phyloP scores from a whole-genome alignment of 768 basidiomycete genomes.

The Lentinus tigrinus region DNA sequence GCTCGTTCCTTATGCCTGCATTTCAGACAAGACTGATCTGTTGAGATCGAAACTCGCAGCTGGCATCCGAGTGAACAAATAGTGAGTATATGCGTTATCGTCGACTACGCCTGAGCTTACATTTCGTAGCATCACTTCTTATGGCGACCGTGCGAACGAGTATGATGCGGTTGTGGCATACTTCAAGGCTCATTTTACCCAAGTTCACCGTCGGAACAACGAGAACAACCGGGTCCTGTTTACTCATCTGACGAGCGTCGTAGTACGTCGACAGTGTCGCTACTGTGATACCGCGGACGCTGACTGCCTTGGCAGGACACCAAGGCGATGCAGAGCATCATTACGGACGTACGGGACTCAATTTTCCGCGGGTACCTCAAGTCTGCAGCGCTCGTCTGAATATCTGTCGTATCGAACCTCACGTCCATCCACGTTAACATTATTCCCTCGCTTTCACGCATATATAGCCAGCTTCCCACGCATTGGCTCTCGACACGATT shows the following conservation, averaged over 20 bases:
- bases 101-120: background rate
- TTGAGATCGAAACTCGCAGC: conserved; percentile 67
- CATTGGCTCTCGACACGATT: background rate
- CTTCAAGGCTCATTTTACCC: conserved; percentile 82
- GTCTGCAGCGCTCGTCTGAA: conserved; percentile 36
- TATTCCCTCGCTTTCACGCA: conserved; percentile 2
- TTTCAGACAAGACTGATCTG: conserved; percentile 74
- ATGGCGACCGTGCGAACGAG: conserved; percentile 68
- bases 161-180: conserved; percentile 73
- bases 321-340: conserved; percentile 80
- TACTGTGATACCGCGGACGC: background rate
- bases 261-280: conserved; percentile 42
- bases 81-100: conserved; percentile 45
- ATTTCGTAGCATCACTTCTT: conserved; percentile 65
- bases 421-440: conserved; percentile 5
- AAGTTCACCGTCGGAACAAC: conserved; percentile 70
- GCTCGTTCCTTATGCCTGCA: background rate
- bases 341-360: conserved; percentile 55
- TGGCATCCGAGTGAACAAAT: conserved; percentile 74
- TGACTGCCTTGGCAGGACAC: conserved; percentile 56
- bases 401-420: background rate
- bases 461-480: background rate
- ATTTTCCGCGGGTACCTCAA: conserved; percentile 38
- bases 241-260: conserved; percentile 77
- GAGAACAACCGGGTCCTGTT: conserved; percentile 56